These are phyloP conservation scores for Casuarina cunninghamiana DNA, from an alignment of 306 rosid genomes.

Conservation along the genomic window DNA sequence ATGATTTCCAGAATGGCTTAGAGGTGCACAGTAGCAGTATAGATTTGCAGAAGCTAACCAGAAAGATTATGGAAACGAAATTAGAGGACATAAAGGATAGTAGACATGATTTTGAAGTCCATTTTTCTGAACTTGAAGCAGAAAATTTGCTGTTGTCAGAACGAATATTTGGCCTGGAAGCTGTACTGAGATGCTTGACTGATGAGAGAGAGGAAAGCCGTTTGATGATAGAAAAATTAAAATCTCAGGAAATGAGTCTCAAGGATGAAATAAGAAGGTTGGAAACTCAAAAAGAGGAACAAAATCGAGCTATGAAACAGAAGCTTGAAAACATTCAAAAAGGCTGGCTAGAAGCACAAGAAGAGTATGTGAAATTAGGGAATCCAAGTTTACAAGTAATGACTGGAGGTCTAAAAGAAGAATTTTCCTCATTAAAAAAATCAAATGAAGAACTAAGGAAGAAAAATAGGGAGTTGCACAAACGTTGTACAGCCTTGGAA, in stretches of 20 bases:
- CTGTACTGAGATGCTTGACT: conserved; percentile 43
- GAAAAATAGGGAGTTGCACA: conserved; percentile 40
- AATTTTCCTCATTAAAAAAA: conserved; percentile 30
- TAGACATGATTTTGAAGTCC: conserved; percentile 39
- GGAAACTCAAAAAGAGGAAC: conserved; percentile 39
- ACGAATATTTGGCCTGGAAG: conserved; percentile 47
- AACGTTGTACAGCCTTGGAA: conserved; percentile 45
- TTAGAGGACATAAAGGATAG: conserved; percentile 11
- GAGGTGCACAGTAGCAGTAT: conserved; percentile 8
- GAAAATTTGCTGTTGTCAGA: conserved; percentile 44
- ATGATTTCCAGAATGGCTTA: conserved; percentile 22
- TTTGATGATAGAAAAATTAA: conserved; percentile 45
- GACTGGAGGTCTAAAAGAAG: conserved; percentile 32
- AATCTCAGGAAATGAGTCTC: conserved; percentile 36
- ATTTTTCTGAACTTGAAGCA: conserved; percentile 43
- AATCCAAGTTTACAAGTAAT: conserved; percentile 33
- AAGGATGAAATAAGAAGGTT: conserved; percentile 35
- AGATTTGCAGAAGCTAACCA: conserved; percentile 18
- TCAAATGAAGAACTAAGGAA: conserved; percentile 42
- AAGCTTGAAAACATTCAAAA: conserved; percentile 30
- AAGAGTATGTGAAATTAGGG: conserved; percentile 36
- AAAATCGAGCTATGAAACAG: conserved; percentile 29
- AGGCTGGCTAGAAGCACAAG: conserved; percentile 38
- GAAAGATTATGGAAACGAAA: conserved; percentile 8
- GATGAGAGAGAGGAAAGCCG: conserved; percentile 39